phyloP scores from a whole-genome alignment of 768 basidiomycete species.

The Mycena capillaripes region DNA sequence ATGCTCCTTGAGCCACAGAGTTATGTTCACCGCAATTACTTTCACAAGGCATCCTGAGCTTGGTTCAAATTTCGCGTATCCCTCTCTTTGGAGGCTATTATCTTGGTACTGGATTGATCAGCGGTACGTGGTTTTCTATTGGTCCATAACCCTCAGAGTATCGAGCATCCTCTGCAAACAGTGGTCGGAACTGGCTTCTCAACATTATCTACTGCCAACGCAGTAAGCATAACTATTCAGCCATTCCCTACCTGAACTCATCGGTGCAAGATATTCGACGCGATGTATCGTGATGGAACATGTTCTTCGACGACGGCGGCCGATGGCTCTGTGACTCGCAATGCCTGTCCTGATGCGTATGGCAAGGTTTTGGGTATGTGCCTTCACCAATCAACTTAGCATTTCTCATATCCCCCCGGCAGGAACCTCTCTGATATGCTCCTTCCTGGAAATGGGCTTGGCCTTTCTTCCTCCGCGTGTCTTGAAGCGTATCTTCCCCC shows the following conservation, averaged over 20 bases:
- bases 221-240: conserved; percentile 53
- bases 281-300: conserved; percentile 85
- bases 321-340: conserved; percentile 72
- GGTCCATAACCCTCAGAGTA: not conserved
- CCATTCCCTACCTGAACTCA: not conserved
- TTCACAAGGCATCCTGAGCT: conserved; percentile 73
- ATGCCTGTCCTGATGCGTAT: conserved; percentile 84
- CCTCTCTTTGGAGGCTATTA: conserved; percentile 73
- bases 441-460: conserved; percentile 84
- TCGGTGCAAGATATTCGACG: conserved; percentile 67
- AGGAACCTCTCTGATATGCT: conserved; percentile 85
- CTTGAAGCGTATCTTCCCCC: conserved; percentile 81
- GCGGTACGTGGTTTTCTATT: conserved; percentile 46
- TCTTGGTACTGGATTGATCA: conserved; percentile 85
- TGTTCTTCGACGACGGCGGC: conserved; percentile 71
- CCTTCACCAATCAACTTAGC: not conserved
- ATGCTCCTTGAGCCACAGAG: no score
- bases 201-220: conserved; percentile 11
- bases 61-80: conserved; percentile 84
- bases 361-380: conserved; percentile 78
- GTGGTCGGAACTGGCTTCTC: conserved; percentile 44
- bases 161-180: no score
- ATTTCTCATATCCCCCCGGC: not conserved
- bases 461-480: conserved; percentile 79
- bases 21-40: not conserved